A percentile compares a stretch with the other conserved stretches of the same genome.
Evolutionary conservation across 2,329 filamentous ascomycete species (phyloP).

Genomic region (Aspergillus sp.): DNA sequence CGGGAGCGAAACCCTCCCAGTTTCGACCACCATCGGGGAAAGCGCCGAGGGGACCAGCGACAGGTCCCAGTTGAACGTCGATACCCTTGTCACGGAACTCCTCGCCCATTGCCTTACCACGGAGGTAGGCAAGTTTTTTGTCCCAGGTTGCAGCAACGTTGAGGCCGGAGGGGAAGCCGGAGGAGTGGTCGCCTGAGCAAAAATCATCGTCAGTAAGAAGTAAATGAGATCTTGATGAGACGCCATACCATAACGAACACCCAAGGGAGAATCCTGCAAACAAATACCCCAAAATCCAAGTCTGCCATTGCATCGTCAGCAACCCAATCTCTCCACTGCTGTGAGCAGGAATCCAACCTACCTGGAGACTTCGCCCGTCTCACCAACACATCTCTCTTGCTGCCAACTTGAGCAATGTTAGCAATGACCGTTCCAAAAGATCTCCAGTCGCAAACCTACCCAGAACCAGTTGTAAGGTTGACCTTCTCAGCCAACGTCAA

Average conservation of each 20-base stretch:
- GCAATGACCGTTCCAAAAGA: constrained; percentile 1
- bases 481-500: constrained; percentile 85
- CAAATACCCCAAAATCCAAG: constrained; percentile 67
- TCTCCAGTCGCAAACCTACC: constrained; percentile 49
- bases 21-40: constrained; percentile 64
- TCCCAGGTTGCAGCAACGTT: constrained; percentile 83
- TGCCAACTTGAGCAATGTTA: constrained; percentile 49
- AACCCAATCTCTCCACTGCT: background rate
- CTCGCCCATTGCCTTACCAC: constrained; percentile 68
- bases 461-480: constrained; percentile 87
- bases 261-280: constrained; percentile 79
- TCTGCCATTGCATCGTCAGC: constrained; percentile 9
- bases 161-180: constrained; percentile 73
- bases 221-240: background rate
- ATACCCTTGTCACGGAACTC: constrained; percentile 73
- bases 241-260: constrained; percentile 60
- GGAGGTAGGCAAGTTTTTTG: constrained; percentile 61
- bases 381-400: constrained; percentile 71
- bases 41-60: constrained; percentile 68
- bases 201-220: background rate
- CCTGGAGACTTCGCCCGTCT: constrained; percentile 49
- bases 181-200: constrained; percentile 64
- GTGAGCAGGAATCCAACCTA: constrained; percentile 12
- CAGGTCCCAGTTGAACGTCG: constrained; percentile 71
- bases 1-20: constrained; percentile 65